Base-by-base conservation (phyloP, 2,329 filamentous ascomycete species). In the Aspergillus uvarum region DNA sequence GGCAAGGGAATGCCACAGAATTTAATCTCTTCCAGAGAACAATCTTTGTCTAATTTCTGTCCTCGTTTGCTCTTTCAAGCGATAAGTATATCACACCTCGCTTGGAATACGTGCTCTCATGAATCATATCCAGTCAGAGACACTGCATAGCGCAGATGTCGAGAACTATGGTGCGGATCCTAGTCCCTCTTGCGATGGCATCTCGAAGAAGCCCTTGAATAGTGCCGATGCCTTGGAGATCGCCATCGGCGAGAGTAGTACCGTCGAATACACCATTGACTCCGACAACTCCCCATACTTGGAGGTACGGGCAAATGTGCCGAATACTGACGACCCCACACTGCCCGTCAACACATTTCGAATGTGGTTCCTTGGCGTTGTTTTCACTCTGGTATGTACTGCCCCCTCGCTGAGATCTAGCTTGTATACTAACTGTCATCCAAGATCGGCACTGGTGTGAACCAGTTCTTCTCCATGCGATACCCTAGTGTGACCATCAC, bases 401-500 rank as follows among this genome's bases (percentile, higher is more conserved):
- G 14, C 21, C 14, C 8, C 8, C 51, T 4, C 21, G 57, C n/a
- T 26, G 4, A n/a, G 14, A 24, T 12, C 10, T 44, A 16, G 21
- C 21, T 60, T 48, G 56, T 49, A 5, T 42, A 32, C 24, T 31
- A 14, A 44, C 22, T 5, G 3, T 31, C 50, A 38, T n/a, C 7
- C 8, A 16, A 61, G 59, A 24, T 68, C 35, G 78, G 77, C 19
- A 74, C 79, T 8, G 79, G 75, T 2, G 75, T 81, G 44, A 80
- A 80, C 60, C 77, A 80, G 56, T 79, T 81, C 68, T 81, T 81
- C 67, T 74, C 73, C 10, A 70, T 81, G 56, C 74, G 79, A 12
- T 80, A 80, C 59, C 79, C 79, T 0, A 73, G 76, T 12, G 75
- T 81, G 12, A 73, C 73, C 54, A 80, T 81, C 51, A 76, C 77